Evolutionary conservation across 768 basidiomycete species (phyloP), one percentile per base, ranked within the genome.

Genomic region (Pleurotus djamor): DNA sequence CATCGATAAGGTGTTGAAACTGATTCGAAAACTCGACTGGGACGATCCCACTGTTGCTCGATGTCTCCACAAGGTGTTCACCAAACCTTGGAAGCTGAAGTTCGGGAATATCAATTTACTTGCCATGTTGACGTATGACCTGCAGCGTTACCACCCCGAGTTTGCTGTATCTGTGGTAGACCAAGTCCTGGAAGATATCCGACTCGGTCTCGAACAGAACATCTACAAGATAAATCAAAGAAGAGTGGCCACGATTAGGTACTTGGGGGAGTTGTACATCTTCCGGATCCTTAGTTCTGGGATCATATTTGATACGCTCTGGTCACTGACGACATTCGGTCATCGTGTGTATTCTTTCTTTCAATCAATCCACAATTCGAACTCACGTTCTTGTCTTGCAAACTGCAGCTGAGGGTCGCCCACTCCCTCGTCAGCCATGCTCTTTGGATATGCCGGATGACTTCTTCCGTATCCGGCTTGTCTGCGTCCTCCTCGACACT

Each of bases 21-120:
- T 97, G 21, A 73, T 98, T 36, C 87, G 97, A 50, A 98, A 96
- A 73, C 81, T 98, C 48, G 89, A 98, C 66, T 99, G 97, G 97
- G 92, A 96, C n/a, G 87, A 93, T 69, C 71, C 75, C 5, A 61
- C 73, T 21, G 77, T 90, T 34, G 81, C 83, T 41, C 80, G 80
- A 32, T 83, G 83, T 21, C 78, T 98, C 5, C 87, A 89, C 75
- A 92, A 92, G 68, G 85, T 92, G 43, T 99, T 99, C 76, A 92
- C 92, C n/a, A 96, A 97, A 67, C 91, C 96, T 2, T 97, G 96
- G 95, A 98, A 98, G 71, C 84, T 98, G 74, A 96, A 94, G 67
- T 98, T 89, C 68, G 82, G 88, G 60, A 96, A 92, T 67, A 85
- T 99, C 65, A 83, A 88, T 58, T 80, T 97, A 33, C 78, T 98